phyloP scores from a whole-genome alignment of 2,329 filamentous ascomycete species.

The Xylaria sp. region DNA sequence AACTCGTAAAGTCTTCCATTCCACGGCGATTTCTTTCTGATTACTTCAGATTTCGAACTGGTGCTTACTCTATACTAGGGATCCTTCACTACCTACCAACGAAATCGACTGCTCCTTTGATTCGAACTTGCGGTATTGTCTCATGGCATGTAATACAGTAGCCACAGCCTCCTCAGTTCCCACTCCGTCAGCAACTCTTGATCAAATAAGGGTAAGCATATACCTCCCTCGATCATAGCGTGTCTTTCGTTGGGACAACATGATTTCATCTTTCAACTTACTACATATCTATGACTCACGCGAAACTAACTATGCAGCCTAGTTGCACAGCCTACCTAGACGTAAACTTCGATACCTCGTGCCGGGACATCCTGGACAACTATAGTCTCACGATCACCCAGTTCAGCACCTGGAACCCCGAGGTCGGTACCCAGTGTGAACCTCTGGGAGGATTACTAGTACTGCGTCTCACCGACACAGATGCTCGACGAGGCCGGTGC shows the following conservation, averaged over 20 bases:
- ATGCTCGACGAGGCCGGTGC: constrained; percentile 2
- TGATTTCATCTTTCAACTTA: no score
- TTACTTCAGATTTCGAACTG: not conserved
- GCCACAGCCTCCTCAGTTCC: not conserved
- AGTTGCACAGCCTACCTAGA: constrained; percentile 10
- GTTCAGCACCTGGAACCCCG: constrained; percentile 14
- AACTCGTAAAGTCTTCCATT: not conserved
- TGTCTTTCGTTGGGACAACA: not conserved
- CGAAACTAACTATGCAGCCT: not conserved
- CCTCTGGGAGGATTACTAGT: not conserved
- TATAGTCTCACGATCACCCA: not conserved
- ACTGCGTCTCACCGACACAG: constrained; percentile 5
- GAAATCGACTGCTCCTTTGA: not conserved
- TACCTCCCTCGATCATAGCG: no score
- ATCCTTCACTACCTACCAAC: no score
- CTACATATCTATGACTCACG: no score
- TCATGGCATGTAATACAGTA: constrained; percentile 8
- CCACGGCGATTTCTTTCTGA: not conserved
- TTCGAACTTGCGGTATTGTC: constrained; percentile 1
- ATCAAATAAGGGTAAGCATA: constrained; percentile 9
- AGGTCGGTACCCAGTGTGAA: constrained; percentile 9
- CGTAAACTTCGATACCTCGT: not conserved
- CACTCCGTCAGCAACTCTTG: not conserved
- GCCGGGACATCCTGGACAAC: not conserved
- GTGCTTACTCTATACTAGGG: no score